Evolutionary conservation across 106 monocot species (phyloP).

Genomic region (Dendrobium officinale): DNA sequence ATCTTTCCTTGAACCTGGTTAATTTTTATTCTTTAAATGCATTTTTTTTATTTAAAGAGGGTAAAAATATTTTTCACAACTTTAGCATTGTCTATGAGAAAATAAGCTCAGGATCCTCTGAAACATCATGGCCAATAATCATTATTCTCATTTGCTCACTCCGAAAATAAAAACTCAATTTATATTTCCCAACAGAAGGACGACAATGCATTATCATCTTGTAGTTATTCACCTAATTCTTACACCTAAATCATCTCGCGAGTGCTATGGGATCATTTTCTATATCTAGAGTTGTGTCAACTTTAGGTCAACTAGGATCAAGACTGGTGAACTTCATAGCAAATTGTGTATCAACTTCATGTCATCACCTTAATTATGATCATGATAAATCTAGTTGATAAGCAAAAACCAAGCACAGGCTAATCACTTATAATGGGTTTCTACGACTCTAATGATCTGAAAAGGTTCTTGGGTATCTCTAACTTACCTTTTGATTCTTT

Average conservation of each 20-base stretch:
- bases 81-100: neutral
- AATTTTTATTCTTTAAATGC: neutral
- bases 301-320: neutral
- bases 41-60: neutral
- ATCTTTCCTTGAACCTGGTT: neutral
- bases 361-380: neutral
- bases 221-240: neutral
- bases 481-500: neutral
- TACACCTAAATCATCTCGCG: neutral
- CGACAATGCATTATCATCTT: too few relatives aligned
- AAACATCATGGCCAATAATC: neutral
- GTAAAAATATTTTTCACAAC: neutral
- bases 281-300: neutral
- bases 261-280: neutral
- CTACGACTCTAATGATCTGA: neutral
- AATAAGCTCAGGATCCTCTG: neutral
- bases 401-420: neutral
- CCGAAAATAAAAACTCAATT: neutral
- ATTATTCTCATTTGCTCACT: neutral
- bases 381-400: neutral
- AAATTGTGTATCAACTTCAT: neutral
- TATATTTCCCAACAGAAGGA: neutral
- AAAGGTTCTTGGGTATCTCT: neutral
- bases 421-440: neutral
- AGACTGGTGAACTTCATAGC: neutral